Conservation (phyloP, 352 stramenopile species). For the Poterioochromonas sp. region DNA sequence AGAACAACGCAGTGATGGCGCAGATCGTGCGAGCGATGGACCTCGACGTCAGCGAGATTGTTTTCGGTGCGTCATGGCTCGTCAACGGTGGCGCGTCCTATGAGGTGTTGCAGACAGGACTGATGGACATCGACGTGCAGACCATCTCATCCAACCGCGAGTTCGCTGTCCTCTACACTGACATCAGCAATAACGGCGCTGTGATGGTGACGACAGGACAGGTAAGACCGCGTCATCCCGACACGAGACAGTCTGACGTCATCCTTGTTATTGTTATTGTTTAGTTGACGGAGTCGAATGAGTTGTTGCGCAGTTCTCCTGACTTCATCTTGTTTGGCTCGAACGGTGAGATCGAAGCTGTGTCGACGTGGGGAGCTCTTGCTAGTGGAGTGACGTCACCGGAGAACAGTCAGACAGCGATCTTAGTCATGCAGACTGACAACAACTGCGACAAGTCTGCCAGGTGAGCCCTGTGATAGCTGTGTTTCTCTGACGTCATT, state of each 20-base stretch:
- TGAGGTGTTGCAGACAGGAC: not conserved
- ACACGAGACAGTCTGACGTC: too few species aligned
- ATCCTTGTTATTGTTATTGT: too few species aligned
- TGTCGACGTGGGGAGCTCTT: slow-evolving; percentile 1
- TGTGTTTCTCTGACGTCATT: too few species aligned
- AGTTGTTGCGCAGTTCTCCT: not conserved
- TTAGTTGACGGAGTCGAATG: not conserved
- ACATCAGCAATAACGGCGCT: not conserved
- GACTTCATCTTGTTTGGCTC: slow-evolving; percentile 3
- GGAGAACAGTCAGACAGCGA: not conserved
- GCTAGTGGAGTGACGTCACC: not conserved
- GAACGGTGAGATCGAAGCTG: not conserved
- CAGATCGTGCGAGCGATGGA: not conserved
- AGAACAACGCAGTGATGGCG: not conserved
- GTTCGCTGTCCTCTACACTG: slow-evolving; percentile 21
- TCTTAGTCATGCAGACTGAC: not conserved
- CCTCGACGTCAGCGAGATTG: not conserved
- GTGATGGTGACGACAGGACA: not conserved
- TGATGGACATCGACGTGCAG: slow-evolving; percentile 14
- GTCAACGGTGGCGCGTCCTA: not conserved
- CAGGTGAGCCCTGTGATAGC: too few species aligned
- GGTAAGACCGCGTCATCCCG: too few species aligned
- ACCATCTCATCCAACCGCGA: slow-evolving; percentile 1
- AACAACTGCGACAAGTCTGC: not conserved
- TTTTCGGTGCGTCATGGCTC: not conserved